Conservation (phyloP, 148 eudicot species). For the Nepenthes mirabilis region DNA sequence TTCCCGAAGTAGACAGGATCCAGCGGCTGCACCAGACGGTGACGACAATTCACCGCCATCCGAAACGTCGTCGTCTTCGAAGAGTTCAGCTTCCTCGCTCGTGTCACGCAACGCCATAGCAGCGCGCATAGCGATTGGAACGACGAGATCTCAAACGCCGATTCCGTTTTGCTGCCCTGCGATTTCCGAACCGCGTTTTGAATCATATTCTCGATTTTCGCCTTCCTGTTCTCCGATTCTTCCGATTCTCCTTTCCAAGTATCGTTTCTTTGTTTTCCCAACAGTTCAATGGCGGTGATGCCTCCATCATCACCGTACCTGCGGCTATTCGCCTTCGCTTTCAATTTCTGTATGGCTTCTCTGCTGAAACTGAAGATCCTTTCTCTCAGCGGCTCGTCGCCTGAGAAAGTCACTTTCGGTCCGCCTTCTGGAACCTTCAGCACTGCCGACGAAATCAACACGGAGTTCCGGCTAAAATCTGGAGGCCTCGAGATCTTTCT, state of each 20-base stretch:
- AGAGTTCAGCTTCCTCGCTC: constrained; percentile 42
- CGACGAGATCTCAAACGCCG: constrained; percentile 49
- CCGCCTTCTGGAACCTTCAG: constrained; percentile 48
- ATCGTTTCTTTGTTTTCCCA: constrained; percentile 58
- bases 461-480: constrained; percentile 43
- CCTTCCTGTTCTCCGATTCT: constrained; percentile 7
- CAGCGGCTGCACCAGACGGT: constrained; percentile 61
- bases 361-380: constrained; percentile 60
- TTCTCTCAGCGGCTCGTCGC: constrained; percentile 49
- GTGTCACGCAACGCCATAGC: constrained; percentile 68
- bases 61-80: constrained; percentile 53
- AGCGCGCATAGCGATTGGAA: constrained; percentile 63
- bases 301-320: constrained; percentile 9
- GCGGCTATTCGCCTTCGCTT: constrained; percentile 34
- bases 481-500: constrained; percentile 26
- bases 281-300: constrained; percentile 23
- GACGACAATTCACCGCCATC: constrained; percentile 85
- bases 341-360: constrained; percentile 49
- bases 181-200: constrained; percentile 27
- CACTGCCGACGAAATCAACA: constrained; percentile 42
- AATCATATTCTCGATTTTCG: constrained; percentile 23
- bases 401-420: constrained; percentile 44
- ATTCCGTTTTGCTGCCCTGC: constrained; percentile 7
- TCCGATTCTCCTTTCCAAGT: constrained; percentile 13
- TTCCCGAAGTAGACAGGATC: constrained; percentile 63